Base-by-base conservation (phyloP, 2,329 filamentous ascomycete species). In the Fusarium dlaminii region DNA sequence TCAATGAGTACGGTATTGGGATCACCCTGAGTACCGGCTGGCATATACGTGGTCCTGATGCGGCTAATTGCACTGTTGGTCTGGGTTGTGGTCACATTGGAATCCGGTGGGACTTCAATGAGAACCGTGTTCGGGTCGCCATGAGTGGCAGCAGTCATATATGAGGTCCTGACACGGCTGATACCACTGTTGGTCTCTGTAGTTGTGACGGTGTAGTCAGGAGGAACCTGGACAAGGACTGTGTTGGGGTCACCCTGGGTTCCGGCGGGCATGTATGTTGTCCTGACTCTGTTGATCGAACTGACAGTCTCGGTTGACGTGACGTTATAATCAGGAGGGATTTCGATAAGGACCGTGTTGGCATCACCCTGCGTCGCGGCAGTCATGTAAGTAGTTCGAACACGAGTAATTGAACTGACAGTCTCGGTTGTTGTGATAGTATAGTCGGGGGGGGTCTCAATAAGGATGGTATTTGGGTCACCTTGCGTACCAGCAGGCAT, bases 1-100 rank as follows among this genome's bases (percentile, higher is more conserved):
- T 72, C 54, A 6, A 72, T 15, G 3, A 57, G 22, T 10, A 72
- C 54, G 7, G 70, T 72, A 13, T 56, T 59, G 4, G 70, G 63
- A 13, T 72, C 70, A 4, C 68, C 70, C 14, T 52, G 63, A 3
- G 40, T 58, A 7, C 32, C 69, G 2, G 69, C 58, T 5, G 68
- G 54, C 20, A 42, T 46, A 46, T 70, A 73, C 0, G 59, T 66
- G 1, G 70, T 73, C 4, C 54, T 61, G 3, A 51, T 37, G 3
- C 54, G 22, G 5, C 18, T 69, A 11, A 70, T 70, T 4, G 60
- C 43, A 15, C 52, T 55, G 36, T 56, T 40, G 2, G 58, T 70
- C 27, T 54, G 22, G 5, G 68, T 70, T 4, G 46, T 58, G 0
- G 68, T 72, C 2, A 71, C 56, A 17, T 66, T 72, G 3, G 42